A percentile compares a stretch with the other conserved stretches of the same genome.
phyloP scores from a whole-genome alignment of 2,329 filamentous ascomycete genomes.

The Nothophaeocryptopus gaeumannii region DNA sequence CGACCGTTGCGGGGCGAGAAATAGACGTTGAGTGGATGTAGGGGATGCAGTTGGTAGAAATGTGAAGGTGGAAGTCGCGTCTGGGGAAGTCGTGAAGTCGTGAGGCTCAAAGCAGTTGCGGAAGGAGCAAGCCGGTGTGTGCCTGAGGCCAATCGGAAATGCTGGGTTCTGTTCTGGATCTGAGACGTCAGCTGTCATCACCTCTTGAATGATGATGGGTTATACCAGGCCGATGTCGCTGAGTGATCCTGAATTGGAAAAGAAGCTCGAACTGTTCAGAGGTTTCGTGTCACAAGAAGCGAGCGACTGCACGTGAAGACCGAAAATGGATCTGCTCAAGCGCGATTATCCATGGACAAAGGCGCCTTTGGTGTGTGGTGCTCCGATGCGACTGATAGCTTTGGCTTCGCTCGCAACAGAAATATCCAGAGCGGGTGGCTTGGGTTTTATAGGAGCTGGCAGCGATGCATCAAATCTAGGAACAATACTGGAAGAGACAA shows the following conservation, averaged over 20 bases:
- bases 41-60: not conserved
- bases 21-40: not conserved
- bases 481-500: slow-evolving; percentile 30
- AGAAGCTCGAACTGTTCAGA: no score
- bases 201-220: not conserved
- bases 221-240: slow-evolving; percentile 15
- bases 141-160: not conserved
- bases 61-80: slow-evolving; percentile 5
- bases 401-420: slow-evolving; percentile 57
- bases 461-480: slow-evolving; percentile 40
- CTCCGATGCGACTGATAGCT: slow-evolving; percentile 67
- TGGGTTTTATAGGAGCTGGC: slow-evolving; percentile 48
- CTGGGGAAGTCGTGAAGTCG: slow-evolving; percentile 2
- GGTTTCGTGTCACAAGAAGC: no score
- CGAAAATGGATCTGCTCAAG: slow-evolving; percentile 23
- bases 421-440: slow-evolving; percentile 54
- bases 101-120: not conserved
- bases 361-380: slow-evolving; percentile 58
- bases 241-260: not conserved
- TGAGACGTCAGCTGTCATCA: slow-evolving; percentile 7
- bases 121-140: not conserved
- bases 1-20: slow-evolving; percentile 2
- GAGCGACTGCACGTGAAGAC: not conserved
- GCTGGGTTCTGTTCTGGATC: slow-evolving; percentile 2
- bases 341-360: slow-evolving; percentile 58